Evolutionary conservation across 1,284 basidiomycete genomes (phyloP).

Genomic region (Leucoagaricus sp.): DNA sequence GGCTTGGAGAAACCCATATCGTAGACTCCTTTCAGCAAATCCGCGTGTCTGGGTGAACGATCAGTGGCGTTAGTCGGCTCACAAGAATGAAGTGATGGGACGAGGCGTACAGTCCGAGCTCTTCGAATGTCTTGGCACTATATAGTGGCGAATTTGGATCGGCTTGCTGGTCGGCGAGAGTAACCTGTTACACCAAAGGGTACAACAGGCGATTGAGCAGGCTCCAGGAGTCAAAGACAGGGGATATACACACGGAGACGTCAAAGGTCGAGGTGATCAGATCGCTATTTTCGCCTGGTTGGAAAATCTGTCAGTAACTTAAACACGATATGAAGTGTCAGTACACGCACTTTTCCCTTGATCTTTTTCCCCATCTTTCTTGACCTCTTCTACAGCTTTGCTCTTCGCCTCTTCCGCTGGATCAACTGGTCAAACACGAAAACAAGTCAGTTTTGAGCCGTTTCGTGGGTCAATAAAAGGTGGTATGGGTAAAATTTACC

Average conservation of each 20-base stretch:
- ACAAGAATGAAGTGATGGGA: neutral
- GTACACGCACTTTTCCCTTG: slow-evolving; percentile 20
- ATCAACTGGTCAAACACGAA: neutral
- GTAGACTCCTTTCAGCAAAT: slow-evolving; percentile 96
- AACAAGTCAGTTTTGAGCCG: no score
- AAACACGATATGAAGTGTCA: neutral
- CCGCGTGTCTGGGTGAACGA: slow-evolving; percentile 86
- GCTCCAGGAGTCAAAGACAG: neutral
- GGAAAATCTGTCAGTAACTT: slow-evolving; percentile 9
- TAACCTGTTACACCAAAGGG: slow-evolving; percentile 55
- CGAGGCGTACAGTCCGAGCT: slow-evolving; percentile 81
- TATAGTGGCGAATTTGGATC: slow-evolving; percentile 96
- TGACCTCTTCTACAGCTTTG: neutral
- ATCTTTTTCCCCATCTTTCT: slow-evolving; percentile 20
- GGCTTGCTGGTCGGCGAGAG: slow-evolving; percentile 94
- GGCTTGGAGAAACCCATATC: slow-evolving; percentile 97
- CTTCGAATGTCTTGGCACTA: slow-evolving; percentile 94
- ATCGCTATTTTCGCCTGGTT: slow-evolving; percentile 44
- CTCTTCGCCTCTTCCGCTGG: neutral
- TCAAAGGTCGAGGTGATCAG: slow-evolving; percentile 75
- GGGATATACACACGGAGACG: slow-evolving; percentile 59
- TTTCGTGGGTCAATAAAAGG: neutral
- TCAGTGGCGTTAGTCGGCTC: slow-evolving; percentile 12
- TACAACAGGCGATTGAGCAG: slow-evolving; percentile 33
- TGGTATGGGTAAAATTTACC: slow-evolving; percentile 5